phyloP scores from a whole-genome alignment of 768 basidiomycete genomes.

The Collybiopsis confluens region DNA sequence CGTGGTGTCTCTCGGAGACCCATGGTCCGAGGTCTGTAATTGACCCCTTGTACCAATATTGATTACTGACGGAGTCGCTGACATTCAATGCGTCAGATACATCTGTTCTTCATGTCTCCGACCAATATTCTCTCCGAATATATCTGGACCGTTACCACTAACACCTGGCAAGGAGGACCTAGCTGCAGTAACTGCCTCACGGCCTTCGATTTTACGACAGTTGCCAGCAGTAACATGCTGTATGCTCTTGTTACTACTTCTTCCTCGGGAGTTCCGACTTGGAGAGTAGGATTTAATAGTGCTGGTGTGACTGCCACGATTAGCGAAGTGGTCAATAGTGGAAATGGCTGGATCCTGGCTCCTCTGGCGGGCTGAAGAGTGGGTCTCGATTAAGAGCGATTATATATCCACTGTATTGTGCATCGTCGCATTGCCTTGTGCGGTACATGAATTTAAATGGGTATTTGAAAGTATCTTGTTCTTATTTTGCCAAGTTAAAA shows the following conservation, averaged over 20 bases:
- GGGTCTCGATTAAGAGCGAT: too few species aligned
- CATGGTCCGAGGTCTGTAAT: not conserved
- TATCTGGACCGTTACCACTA: not conserved
- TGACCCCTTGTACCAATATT: not conserved
- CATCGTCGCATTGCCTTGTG: too few species aligned
- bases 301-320: not conserved
- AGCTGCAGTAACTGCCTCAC: conserved; percentile 9
- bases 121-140: conserved; percentile 8
- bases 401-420: too few species aligned
- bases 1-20: not conserved
- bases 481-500: too few species aligned
- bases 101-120: conserved; percentile 12
- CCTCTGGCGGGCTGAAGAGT: not conserved
- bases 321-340: not conserved
- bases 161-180: not conserved
- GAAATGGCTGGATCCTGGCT: not conserved
- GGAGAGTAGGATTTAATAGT: not conserved
- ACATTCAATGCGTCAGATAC: conserved; percentile 5
- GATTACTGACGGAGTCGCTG: not conserved
- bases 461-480: too few species aligned
- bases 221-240: conserved; percentile 7
- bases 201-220: not conserved
- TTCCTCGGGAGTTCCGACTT: not conserved
- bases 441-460: too few species aligned
- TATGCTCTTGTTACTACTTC: conserved; percentile 1